Evolutionary conservation across 2,329 filamentous ascomycete species (phyloP).

Genomic region (Teratosphaeria zuluensis): DNA sequence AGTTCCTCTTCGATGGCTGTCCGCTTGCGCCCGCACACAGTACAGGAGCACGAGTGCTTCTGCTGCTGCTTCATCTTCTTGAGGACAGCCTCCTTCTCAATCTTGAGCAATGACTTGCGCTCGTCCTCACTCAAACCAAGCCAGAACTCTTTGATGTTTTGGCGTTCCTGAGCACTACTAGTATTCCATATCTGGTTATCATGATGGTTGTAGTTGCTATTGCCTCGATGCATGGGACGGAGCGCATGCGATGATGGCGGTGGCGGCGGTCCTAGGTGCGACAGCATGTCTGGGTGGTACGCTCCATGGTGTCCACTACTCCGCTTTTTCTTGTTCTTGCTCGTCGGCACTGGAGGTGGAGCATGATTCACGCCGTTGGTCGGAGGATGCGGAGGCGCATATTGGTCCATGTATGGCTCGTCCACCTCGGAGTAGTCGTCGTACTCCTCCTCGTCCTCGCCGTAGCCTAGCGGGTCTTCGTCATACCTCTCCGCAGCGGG

Average conservation of each 20-base stretch:
- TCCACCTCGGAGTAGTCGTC: constrained; percentile 25
- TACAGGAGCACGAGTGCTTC: constrained; percentile 97
- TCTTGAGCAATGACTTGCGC: constrained; percentile 88
- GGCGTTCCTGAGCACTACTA: constrained; percentile 83
- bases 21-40: constrained; percentile 89
- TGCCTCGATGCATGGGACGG: constrained; percentile 9
- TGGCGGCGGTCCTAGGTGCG: constrained; percentile 14
- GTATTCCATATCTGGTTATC: constrained; percentile 96
- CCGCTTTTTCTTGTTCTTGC: constrained; percentile 56
- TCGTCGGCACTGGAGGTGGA: constrained; percentile 17
- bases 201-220: constrained; percentile 28
- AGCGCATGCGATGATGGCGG: constrained; percentile 9
- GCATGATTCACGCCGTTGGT: constrained; percentile 32
- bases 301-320: constrained; percentile 7
- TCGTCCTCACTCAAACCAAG: constrained; percentile 87
- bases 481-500: constrained; percentile 30
- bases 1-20: constrained; percentile 97
- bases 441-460: constrained; percentile 35
- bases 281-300: constrained; percentile 19
- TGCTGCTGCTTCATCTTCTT: constrained; percentile 99
- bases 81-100: constrained; percentile 95
- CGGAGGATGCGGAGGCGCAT: constrained; percentile 21
- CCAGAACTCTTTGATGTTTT: constrained; percentile 98
- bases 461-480: constrained; percentile 30
- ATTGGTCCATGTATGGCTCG: constrained; percentile 18